A percentile compares a stretch with the other conserved stretches of the same genome.
Conservation (phyloP, 1,139 yeast species). For the Debaryomycetaceae sp. region DNA sequence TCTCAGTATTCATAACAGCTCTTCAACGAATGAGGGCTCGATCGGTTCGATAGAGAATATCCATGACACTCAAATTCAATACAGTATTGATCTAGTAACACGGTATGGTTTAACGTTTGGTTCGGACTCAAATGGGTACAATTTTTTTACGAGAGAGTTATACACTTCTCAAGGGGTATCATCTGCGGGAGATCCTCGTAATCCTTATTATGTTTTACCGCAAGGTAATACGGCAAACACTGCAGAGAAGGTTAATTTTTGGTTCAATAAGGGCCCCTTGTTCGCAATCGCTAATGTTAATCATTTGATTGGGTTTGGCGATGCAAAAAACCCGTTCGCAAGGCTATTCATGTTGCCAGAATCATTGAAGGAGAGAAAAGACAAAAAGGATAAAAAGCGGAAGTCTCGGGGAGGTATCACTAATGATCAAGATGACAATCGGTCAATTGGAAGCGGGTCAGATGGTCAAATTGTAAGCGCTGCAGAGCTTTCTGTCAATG, state of each 20-base stretch:
- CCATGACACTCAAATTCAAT: constrained; percentile 44
- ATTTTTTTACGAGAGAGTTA: constrained; percentile 55
- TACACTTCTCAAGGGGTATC: constrained; percentile 36
- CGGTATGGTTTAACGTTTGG: constrained; percentile 72
- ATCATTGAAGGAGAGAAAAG: constrained; percentile 66
- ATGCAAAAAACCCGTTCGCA: constrained; percentile 71
- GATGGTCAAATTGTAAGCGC: constrained; percentile 38
- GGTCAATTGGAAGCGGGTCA: constrained; percentile 14
- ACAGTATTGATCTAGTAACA: constrained; percentile 62
- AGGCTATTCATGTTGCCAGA: constrained; percentile 67
- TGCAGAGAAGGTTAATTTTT: constrained; percentile 63
- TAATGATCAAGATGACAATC: constrained; percentile 9
- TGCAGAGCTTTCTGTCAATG: constrained; percentile 42
- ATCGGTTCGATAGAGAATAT: constrained; percentile 22
- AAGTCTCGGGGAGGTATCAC: constrained; percentile 20
- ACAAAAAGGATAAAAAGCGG: constrained; percentile 62
- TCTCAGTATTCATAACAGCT: constrained; percentile 44
- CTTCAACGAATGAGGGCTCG: constrained; percentile 11
- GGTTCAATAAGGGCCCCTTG: constrained; percentile 71
- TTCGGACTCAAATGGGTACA: constrained; percentile 60
- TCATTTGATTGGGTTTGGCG: constrained; percentile 75
- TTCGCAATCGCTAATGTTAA: constrained; percentile 74
- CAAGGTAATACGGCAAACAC: constrained; percentile 28
- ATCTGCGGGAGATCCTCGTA: constrained; percentile 25
- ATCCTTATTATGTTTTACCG: constrained; percentile 32